phyloP scores from a whole-genome alignment of 768 basidiomycete genomes.

The Termitomyces eurrhizus region DNA sequence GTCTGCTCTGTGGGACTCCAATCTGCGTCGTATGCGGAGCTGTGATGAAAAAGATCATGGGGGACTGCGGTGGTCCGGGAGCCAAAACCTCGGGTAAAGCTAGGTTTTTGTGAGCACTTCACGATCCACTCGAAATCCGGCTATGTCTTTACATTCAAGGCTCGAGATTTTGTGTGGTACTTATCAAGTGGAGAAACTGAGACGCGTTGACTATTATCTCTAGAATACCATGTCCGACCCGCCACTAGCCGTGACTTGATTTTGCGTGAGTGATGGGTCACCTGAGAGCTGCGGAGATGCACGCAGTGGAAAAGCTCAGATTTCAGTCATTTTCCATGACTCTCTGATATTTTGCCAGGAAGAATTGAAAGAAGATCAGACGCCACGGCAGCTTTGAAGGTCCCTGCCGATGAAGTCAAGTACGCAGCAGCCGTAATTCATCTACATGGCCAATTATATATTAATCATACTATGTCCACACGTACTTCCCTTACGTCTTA shows the following conservation, averaged over 20 bases:
- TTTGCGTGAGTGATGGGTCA: background rate
- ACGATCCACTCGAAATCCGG: background rate
- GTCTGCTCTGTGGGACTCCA: slow-evolving; percentile 22
- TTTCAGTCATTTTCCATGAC: too few relatives aligned
- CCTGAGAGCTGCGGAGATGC: background rate
- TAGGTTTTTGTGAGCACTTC: background rate
- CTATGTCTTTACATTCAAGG: background rate
- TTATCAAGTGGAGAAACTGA: too few relatives aligned
- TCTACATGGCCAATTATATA: background rate
- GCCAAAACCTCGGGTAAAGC: background rate
- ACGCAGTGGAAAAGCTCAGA: background rate
- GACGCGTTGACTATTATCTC: background rate
- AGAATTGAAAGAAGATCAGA: background rate
- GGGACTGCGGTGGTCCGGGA: background rate
- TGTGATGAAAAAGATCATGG: background rate
- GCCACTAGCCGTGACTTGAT: background rate
- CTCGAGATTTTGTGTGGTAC: background rate
- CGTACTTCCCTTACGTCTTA: background rate
- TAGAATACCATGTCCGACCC: background rate
- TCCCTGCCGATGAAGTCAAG: background rate
- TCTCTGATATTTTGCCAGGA: background rate
- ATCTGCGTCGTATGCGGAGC: slow-evolving; percentile 21
- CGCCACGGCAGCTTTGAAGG: background rate
- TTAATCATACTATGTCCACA: background rate
- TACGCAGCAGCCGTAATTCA: background rate